These are phyloP conservation scores for Bretschneidera sinensis DNA, from an alignment of 345 rosid genomes.

Conservation along the genomic window DNA sequence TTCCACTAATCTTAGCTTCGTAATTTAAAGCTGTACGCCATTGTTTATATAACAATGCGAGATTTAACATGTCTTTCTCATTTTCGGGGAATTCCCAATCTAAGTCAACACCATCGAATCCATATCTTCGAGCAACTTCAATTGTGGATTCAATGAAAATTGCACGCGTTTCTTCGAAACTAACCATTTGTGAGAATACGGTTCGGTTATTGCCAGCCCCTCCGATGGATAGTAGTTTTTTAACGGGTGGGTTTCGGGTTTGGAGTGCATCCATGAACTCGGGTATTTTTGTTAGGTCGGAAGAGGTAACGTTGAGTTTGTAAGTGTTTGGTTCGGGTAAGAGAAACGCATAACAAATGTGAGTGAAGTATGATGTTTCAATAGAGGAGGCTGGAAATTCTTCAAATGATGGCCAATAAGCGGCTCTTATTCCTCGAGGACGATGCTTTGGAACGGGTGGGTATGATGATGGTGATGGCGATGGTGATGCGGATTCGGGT, in stretches of 20 bases:
- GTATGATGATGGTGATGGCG: background rate
- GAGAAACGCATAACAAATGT: conserved; percentile 43
- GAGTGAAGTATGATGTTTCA: conserved; percentile 39
- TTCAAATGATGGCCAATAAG: conserved; percentile 36
- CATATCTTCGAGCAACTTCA: conserved; percentile 28
- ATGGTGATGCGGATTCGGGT: background rate
- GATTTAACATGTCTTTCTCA: conserved; percentile 24
- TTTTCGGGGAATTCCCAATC: conserved; percentile 46
- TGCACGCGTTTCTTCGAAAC: conserved; percentile 15
- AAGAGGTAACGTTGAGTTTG: conserved; percentile 24
- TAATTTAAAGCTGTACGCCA: conserved; percentile 21
- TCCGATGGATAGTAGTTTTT: conserved; percentile 35
- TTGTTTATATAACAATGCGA: conserved; percentile 18
- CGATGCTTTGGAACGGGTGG: background rate
- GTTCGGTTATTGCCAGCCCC: conserved; percentile 16
- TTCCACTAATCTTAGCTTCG: conserved; percentile 16
- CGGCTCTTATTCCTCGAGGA: conserved; percentile 36
- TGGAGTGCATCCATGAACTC: conserved; percentile 21
- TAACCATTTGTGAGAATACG: conserved; percentile 25
- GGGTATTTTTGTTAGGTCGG: conserved; percentile 25
- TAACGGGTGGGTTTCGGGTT: conserved; percentile 13
- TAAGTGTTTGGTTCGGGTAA: conserved; percentile 21
- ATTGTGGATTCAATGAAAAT: conserved; percentile 34
- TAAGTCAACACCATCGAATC: conserved; percentile 40
- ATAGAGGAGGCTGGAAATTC: conserved; percentile 31